These are phyloP conservation scores for Candolleomyces eurysporus DNA, from an alignment of 768 basidiomycete genomes.

Conservation along the genomic window DNA sequence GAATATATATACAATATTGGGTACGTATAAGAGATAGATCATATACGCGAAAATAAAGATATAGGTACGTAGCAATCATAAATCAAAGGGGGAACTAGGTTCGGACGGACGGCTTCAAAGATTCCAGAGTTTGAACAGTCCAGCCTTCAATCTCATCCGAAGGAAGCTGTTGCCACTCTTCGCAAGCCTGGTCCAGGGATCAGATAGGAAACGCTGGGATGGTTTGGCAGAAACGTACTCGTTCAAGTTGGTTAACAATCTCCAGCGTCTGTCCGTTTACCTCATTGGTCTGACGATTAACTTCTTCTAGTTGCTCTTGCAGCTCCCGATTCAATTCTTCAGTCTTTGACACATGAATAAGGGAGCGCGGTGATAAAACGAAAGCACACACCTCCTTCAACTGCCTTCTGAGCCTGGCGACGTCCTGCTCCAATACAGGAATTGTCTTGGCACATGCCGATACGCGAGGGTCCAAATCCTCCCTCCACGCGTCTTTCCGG, in stretches of 20 bases:
- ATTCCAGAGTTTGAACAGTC: constrained; percentile 48
- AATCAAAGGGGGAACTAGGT: constrained; percentile 7
- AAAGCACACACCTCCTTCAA: constrained; percentile 36
- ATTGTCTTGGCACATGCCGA: constrained; percentile 64
- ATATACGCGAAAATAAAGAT: neutral
- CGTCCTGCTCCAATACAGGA: constrained; percentile 51
- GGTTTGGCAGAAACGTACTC: constrained; percentile 33
- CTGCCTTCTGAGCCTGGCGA: constrained; percentile 34
- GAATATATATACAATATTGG: neutral
- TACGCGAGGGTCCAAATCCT: constrained; percentile 58
- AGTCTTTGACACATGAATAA: constrained; percentile 38
- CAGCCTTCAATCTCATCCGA: constrained; percentile 62
- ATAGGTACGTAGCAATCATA: neutral
- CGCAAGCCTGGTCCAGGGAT: constrained; percentile 26
- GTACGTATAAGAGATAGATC: neutral
- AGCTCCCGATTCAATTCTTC: constrained; percentile 53
- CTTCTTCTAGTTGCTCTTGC: constrained; percentile 48
- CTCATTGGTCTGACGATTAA: constrained; percentile 41
- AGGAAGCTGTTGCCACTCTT: constrained; percentile 54
- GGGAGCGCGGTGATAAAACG: neutral
- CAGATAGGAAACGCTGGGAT: neutral
- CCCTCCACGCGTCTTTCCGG: constrained; percentile 62
- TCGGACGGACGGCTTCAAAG: constrained; percentile 31
- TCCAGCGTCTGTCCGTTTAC: constrained; percentile 44
- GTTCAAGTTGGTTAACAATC: constrained; percentile 52